Conservation (phyloP, 108 stramenopile species). For the Schizochytrium sp. region DNA sequence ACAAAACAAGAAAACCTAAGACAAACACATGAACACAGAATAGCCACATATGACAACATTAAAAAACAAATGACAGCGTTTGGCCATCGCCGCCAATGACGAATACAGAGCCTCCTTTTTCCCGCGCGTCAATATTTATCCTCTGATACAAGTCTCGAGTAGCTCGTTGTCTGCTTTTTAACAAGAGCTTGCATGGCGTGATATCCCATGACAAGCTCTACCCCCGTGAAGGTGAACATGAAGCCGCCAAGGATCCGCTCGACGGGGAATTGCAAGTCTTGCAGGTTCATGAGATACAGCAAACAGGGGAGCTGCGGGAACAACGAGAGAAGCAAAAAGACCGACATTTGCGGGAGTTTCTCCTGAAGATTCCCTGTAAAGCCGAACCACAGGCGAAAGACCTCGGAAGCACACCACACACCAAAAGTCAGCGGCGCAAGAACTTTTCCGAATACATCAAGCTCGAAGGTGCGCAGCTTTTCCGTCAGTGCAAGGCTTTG, state of each 20-base stretch:
- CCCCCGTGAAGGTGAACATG: not conserved
- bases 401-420: not conserved
- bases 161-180: not conserved
- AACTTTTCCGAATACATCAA: not conserved
- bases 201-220: not conserved
- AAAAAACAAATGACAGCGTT: too few species aligned
- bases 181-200: not conserved
- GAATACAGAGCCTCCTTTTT: too few species aligned
- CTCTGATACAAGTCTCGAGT: not conserved
- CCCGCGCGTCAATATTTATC: not conserved
- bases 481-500: not conserved
- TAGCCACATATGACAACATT: too few species aligned
- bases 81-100: too few species aligned
- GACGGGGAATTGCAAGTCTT: not conserved
- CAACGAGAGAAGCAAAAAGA: not conserved
- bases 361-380: not conserved
- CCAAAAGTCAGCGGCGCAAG: not conserved
- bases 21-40: too few species aligned
- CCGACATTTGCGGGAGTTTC: not conserved
- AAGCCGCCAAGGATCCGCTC: not conserved
- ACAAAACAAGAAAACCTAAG: too few species aligned
- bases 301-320: not conserved
- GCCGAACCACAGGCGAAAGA: not conserved
- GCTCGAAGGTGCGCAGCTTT: not conserved
- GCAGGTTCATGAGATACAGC: slow-evolving; percentile 6